Percentiles rank a stretch among this genome's conserved stretches.
Evolutionary conservation across 169 alveolate species (phyloP).

Genomic region (Eimeria acervulina): DNA sequence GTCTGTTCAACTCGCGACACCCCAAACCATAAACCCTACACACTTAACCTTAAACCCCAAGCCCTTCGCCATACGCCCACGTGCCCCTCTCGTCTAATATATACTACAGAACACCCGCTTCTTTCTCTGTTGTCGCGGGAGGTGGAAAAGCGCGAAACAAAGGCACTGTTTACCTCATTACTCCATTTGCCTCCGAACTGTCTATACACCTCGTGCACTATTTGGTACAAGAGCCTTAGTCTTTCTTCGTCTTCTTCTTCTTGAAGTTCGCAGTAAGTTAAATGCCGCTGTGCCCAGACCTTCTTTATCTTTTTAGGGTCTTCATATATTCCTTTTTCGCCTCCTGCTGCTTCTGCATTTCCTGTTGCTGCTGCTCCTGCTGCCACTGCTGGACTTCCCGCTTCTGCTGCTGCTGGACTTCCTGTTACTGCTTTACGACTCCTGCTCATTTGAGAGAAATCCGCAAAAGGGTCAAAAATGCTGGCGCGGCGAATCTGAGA

Average conservation of each 20-base stretch:
- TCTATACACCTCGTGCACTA: neutral
- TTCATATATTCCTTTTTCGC: neutral
- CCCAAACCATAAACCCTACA: too few relatives aligned
- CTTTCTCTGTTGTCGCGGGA: neutral
- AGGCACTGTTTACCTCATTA: neutral
- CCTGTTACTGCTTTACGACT: neutral
- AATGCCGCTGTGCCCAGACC: neutral
- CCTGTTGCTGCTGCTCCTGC: neutral
- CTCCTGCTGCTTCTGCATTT: neutral
- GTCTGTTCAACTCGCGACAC: neutral
- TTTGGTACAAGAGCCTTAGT: neutral
- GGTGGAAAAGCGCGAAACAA: too few relatives aligned
- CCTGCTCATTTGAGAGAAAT: neutral
- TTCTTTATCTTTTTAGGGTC: neutral
- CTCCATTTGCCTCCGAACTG: constrained; percentile 49
- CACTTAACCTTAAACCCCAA: too few relatives aligned
- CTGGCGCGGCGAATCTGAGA: neutral
- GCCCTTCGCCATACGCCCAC: too few relatives aligned
- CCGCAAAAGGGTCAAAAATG: neutral
- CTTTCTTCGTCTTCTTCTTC: constrained; percentile 15
- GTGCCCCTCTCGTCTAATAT: neutral
- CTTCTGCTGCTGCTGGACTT: neutral
- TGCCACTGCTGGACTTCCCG: neutral
- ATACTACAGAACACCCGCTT: neutral
- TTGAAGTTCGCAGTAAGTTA: neutral